Conservation (phyloP, 163 green algal genomes). For the Dunaliella salina region DNA sequence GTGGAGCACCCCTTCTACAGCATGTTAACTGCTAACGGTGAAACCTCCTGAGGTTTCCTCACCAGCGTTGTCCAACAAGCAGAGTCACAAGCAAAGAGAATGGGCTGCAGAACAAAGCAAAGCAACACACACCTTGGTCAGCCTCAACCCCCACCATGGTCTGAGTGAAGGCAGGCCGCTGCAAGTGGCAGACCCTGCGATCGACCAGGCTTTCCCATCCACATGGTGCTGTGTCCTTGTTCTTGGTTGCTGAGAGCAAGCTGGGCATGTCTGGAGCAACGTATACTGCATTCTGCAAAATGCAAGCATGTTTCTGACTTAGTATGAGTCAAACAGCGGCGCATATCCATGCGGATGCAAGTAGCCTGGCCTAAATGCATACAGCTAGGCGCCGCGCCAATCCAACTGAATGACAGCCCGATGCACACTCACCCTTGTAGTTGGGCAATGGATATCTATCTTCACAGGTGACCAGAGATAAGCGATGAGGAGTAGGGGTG, state of each 20-base stretch:
- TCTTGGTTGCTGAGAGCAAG: background rate
- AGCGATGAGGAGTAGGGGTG: slow-evolving; percentile 12
- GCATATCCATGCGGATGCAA: background rate
- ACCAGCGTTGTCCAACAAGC: background rate
- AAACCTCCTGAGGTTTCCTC: too few relatives aligned
- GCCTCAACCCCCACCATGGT: slow-evolving; percentile 19
- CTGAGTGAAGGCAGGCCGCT: slow-evolving; percentile 13
- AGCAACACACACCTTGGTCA: background rate
- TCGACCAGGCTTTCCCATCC: background rate
- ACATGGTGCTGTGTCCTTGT: slow-evolving; percentile 9
- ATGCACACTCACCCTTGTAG: slow-evolving; percentile 5
- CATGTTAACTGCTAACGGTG: too few relatives aligned
- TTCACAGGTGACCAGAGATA: slow-evolving; percentile 22
- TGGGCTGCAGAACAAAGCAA: background rate
- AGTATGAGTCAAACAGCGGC: too few relatives aligned
- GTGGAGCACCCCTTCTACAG: too few relatives aligned
- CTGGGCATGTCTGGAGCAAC: background rate
- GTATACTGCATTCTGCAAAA: slow-evolving; percentile 16
- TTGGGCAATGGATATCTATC: slow-evolving; percentile 14
- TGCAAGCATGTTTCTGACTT: too few relatives aligned
- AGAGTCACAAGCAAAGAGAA: background rate
- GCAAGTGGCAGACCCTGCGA: slow-evolving; percentile 7
- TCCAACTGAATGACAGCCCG: background rate
- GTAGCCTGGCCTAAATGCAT: background rate
- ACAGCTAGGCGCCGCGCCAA: too few relatives aligned